Percentiles rank a stretch among this genome's conserved stretches.
Evolutionary conservation across 2,329 filamentous ascomycete genomes (phyloP).

Genomic region (Ceratocystis harringtonii): DNA sequence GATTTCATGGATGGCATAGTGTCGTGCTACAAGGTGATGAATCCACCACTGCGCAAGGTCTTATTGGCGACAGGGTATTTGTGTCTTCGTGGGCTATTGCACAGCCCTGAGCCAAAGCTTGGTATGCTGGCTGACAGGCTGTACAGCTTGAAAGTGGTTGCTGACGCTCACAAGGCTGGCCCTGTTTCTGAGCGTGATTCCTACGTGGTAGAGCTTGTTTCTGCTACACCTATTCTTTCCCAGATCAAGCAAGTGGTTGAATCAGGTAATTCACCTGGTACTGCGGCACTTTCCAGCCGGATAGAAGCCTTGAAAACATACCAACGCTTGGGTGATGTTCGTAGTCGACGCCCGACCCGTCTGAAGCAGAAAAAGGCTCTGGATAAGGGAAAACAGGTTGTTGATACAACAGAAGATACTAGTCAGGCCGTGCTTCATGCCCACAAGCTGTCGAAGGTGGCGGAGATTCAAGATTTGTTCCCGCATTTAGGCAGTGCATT

Average conservation of each 20-base stretch:
- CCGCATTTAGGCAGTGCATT: constrained; percentile 75
- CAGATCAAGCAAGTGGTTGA: constrained; percentile 37
- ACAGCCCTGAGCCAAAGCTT: constrained; percentile 50
- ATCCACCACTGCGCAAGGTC: constrained; percentile 46
- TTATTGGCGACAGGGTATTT: constrained; percentile 63
- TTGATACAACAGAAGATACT: constrained; percentile 27
- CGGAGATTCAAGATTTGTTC: constrained; percentile 87
- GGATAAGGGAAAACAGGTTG: constrained; percentile 50
- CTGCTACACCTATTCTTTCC: constrained; percentile 61
- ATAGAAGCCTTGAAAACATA: not conserved
- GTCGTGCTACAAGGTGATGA: constrained; percentile 48
- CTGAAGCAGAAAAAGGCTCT: constrained; percentile 31
- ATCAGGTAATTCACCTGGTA: constrained; percentile 36
- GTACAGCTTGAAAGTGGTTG: constrained; percentile 60
- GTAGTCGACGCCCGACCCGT: not conserved
- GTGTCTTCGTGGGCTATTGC: constrained; percentile 55
- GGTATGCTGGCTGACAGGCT: constrained; percentile 70
- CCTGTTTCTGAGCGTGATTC: constrained; percentile 47
- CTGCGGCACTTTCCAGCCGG: not conserved
- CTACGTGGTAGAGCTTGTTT: constrained; percentile 68
- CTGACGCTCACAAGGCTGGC: constrained; percentile 46
- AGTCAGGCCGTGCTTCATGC: constrained; percentile 45
- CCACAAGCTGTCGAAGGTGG: constrained; percentile 70
- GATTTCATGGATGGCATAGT: constrained; percentile 72
- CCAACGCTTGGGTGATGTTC: not conserved